A percentile compares a stretch with the other conserved stretches of the same genome.
phyloP scores from a whole-genome alignment of 1,284 basidiomycete species.

The Ustilago trichophora region DNA sequence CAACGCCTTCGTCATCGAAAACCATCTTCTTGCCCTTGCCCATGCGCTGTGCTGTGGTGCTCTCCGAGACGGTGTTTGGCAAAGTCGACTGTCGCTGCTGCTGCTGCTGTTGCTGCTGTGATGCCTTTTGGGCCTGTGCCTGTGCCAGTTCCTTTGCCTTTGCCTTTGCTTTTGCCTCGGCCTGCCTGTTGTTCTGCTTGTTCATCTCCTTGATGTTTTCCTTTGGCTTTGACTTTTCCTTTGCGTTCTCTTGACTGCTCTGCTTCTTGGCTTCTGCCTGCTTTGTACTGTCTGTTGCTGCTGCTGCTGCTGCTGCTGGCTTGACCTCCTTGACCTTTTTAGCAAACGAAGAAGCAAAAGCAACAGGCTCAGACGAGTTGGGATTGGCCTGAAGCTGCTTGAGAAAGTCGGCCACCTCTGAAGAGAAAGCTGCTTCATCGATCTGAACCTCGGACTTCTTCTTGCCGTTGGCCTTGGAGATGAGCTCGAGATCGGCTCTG shows the following conservation, averaged over 20 bases:
- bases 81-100: constrained; percentile 13
- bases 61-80: constrained; percentile 5
- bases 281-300: constrained; percentile 2
- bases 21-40: constrained; percentile 50
- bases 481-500: constrained; percentile 37
- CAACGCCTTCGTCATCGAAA: constrained; percentile 48
- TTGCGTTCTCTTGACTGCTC: not conserved
- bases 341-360: not conserved
- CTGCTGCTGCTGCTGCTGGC: too few relatives aligned
- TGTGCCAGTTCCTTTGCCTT: too few relatives aligned
- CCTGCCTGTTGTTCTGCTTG: constrained; percentile 14
- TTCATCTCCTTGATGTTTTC: constrained; percentile 1
- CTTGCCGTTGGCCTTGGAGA: constrained; percentile 34
- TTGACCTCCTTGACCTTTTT: constrained; percentile 8
- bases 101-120: constrained; percentile 15
- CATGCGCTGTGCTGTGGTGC: constrained; percentile 29
- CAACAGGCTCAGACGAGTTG: constrained; percentile 12
- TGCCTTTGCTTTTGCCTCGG: constrained; percentile 14
- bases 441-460: constrained; percentile 27
- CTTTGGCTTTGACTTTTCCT: constrained; percentile 21
- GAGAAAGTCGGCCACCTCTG: constrained; percentile 32
- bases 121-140: too few relatives aligned
- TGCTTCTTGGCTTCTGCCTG: constrained; percentile 17
- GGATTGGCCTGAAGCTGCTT: constrained; percentile 36
- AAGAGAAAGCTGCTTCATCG: constrained; percentile 35